These are phyloP conservation scores for Galerina marginata DNA, from an alignment of 768 basidiomycete genomes.

Conservation along the genomic window DNA sequence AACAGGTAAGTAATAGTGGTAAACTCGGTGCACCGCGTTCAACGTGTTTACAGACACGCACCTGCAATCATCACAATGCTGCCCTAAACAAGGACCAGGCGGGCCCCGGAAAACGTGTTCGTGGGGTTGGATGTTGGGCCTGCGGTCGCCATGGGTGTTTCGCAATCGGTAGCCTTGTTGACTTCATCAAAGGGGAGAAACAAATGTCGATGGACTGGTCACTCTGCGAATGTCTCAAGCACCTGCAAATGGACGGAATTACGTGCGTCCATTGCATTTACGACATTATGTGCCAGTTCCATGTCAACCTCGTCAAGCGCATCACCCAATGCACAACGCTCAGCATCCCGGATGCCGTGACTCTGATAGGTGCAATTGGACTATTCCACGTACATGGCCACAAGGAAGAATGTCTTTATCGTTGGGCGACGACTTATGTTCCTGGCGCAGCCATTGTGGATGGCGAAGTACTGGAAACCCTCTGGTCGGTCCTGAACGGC, in stretches of 20 bases:
- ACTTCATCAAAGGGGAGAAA: conserved; percentile 31
- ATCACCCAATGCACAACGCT: background rate
- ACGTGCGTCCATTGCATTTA: conserved; percentile 14
- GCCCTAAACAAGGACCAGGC: background rate
- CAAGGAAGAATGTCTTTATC: conserved; percentile 24
- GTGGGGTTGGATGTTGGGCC: conserved; percentile 19
- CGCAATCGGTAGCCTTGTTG: conserved; percentile 20
- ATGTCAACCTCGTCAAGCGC: conserved; percentile 3
- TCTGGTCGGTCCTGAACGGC: conserved; percentile 36
- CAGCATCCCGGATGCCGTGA: conserved; percentile 2
- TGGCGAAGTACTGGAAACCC: conserved; percentile 38
- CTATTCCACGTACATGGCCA: conserved; percentile 38
- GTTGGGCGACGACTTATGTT: conserved; percentile 32
- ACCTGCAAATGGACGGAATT: conserved; percentile 6
- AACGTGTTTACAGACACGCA: background rate
- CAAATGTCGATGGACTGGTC: conserved; percentile 33
- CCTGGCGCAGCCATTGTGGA: conserved; percentile 32
- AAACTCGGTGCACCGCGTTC: too few relatives aligned
- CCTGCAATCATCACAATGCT: conserved; percentile 5
- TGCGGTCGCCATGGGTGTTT: conserved; percentile 29
- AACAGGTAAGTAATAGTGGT: too few relatives aligned
- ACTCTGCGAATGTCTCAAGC: conserved; percentile 17
- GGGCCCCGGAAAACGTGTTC: background rate
- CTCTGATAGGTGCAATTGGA: conserved; percentile 24
- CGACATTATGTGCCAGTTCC: conserved; percentile 27